Evolutionary conservation across 257 asterid genomes (phyloP).

Genomic region (Mentha longifolia): DNA sequence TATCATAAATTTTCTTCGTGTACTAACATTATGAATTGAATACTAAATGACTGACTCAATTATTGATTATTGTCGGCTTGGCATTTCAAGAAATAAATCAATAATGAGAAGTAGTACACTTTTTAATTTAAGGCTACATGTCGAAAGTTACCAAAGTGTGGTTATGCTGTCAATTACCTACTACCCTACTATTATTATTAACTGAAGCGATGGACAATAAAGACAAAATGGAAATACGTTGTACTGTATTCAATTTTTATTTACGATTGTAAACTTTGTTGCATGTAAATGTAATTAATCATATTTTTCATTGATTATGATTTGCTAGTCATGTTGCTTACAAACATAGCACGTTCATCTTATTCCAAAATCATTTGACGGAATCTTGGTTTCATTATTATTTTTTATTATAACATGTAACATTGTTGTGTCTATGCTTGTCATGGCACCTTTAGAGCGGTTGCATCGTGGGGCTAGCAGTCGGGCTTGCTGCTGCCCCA

Average conservation of each 20-base stretch:
- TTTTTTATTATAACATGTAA: too few species aligned
- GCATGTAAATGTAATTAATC: background rate
- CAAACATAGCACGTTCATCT: background rate
- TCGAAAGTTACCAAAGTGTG: background rate
- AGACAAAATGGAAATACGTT: background rate
- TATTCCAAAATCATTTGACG: background rate
- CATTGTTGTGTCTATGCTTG: too few species aligned
- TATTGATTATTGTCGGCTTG: slow-evolving; percentile 2
- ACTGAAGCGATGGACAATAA: background rate
- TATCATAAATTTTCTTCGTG: background rate
- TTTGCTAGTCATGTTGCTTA: background rate
- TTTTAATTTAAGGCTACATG: too few species aligned
- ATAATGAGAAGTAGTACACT: background rate
- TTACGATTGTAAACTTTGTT: background rate
- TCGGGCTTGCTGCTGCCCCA: too few species aligned
- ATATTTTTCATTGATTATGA: background rate
- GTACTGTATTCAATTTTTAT: too few species aligned
- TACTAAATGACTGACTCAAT: background rate
- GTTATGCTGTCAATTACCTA: slow-evolving; percentile 5
- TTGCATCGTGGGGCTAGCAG: too few species aligned
- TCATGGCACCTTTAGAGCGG: too few species aligned
- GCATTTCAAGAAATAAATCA: background rate
- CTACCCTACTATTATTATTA: background rate
- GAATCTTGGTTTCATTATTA: background rate
- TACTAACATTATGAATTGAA: background rate